Evolutionary conservation across 768 basidiomycete genomes (phyloP), one percentile per base, ranked within the genome.

Genomic region (Lentinula aciculospora): DNA sequence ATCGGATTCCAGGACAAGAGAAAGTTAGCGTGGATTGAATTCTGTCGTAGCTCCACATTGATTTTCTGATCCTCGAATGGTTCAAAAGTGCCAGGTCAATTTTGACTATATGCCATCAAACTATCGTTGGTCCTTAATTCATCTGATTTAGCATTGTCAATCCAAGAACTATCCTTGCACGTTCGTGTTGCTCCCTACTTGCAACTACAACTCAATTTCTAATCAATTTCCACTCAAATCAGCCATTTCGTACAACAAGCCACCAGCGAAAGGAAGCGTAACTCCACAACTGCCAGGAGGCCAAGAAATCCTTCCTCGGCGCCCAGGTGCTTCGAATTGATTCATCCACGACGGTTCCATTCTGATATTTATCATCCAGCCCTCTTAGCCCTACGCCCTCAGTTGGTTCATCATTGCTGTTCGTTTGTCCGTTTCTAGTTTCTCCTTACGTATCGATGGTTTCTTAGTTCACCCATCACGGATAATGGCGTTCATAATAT

Each of bases 81-180:
- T 63, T 60, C 65, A 59, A 25, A 60, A 88, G 86, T 88, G 88
- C 66, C 86, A 88, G 81, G 87, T 88, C 74, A 61, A 65, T 60
- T 61, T 42, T 44, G 7, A n/a, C 9, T 7, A 13, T 19, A 29
- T 21, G 10, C 3, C 13, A 39, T 37, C 23, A 10, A 13, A 27
- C 25, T 27, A 15, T 25, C 25, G n/a, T 4, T 25, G 5, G 12
- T 8, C 13, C n/a, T n/a, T 25, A 5, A 39, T 1, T 27, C 51
- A 7, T 34, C n/a, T 15, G 21, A 46, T 49, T 58, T 31, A 94
- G 86, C 92, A 94, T 66, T 95, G 92, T 70, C 71, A 85, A 60
- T 81, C 86, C 60, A 95, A 95, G 75, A 92, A 89, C 66, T 92
- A 89, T 66, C 86, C 90, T 45, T 95, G 92, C 91, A 94, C 92